These are phyloP conservation scores for Thymus quinquecostatus DNA, from an alignment of 257 asterid species.

Conservation along the genomic window DNA sequence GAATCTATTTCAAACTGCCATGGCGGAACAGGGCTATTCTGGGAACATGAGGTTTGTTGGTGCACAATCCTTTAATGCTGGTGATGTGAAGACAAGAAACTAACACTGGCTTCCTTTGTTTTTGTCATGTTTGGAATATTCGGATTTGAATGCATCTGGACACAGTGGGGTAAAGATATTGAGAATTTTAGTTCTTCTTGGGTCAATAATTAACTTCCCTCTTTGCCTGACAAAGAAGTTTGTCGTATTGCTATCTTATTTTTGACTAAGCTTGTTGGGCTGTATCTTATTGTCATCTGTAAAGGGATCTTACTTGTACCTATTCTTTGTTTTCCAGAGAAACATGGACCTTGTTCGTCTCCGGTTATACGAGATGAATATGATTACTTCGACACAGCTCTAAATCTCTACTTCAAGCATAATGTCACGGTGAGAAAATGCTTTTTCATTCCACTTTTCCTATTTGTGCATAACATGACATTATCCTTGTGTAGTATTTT, in stretches of 20 bases:
- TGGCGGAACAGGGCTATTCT: slow-evolving; percentile 74
- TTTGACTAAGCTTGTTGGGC: slow-evolving; percentile 5
- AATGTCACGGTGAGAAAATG: slow-evolving; percentile 77
- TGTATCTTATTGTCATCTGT: background rate
- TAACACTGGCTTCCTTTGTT: slow-evolving; percentile 43
- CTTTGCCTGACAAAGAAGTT: slow-evolving; percentile 25
- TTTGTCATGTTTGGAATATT: slow-evolving; percentile 51
- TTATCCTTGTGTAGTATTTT: background rate
- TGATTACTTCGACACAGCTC: slow-evolving; percentile 63
- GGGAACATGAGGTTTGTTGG: slow-evolving; percentile 89
- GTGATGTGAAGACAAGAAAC: slow-evolving; percentile 36
- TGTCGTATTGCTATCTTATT: slow-evolving; percentile 5
- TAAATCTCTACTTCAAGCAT: slow-evolving; percentile 75
- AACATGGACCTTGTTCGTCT: slow-evolving; percentile 90
- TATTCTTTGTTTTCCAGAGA: slow-evolving; percentile 53
- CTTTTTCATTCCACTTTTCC: background rate
- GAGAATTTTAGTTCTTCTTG: slow-evolving; percentile 26
- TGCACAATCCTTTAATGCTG: slow-evolving; percentile 22
- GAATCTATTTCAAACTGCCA: slow-evolving; percentile 67
- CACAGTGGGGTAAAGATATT: slow-evolving; percentile 84
- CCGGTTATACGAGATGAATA: slow-evolving; percentile 66
- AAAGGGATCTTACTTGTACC: slow-evolving; percentile 8
- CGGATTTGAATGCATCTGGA: slow-evolving; percentile 44
- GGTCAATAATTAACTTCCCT: slow-evolving; percentile 17
- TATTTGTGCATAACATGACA: background rate